Evolutionary conservation across 2,329 filamentous ascomycete species (phyloP).

Genomic region (Chaetomium sp.): DNA sequence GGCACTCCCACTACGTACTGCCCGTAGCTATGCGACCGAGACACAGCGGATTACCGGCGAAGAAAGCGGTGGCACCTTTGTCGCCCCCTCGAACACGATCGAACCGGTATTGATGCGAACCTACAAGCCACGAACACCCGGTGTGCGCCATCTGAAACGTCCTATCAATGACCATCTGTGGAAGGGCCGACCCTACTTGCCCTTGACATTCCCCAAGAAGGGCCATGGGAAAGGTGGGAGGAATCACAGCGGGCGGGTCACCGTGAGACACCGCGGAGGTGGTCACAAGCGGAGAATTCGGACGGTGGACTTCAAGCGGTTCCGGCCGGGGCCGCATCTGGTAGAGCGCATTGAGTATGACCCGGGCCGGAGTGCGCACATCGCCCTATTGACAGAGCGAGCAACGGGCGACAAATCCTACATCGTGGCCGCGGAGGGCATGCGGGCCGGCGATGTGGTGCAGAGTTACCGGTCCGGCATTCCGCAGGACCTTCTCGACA

Average conservation of each 20-base stretch:
- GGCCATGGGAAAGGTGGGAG: constrained; percentile 89
- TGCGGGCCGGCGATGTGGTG: constrained; percentile 83
- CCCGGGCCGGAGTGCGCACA: constrained; percentile 85
- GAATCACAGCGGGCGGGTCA: constrained; percentile 80
- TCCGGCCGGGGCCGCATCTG: constrained; percentile 70
- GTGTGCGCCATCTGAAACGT: constrained; percentile 82
- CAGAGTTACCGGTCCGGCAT: constrained; percentile 91
- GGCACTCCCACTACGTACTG: constrained; percentile 14
- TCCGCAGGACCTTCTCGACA: constrained; percentile 75
- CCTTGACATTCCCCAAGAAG: constrained; percentile 85
- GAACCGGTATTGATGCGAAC: constrained; percentile 58
- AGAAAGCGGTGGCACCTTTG: constrained; percentile 1
- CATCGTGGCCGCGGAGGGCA: constrained; percentile 90
- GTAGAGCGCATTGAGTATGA: constrained; percentile 97
- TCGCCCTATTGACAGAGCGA: constrained; percentile 75
- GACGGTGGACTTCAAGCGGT: constrained; percentile 81
- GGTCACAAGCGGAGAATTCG: constrained; percentile 88
- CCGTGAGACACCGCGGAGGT: constrained; percentile 85
- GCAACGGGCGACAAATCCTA: constrained; percentile 74
- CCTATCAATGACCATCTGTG: constrained; percentile 95
- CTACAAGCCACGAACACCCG: constrained; percentile 90
- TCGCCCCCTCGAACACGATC: constrained; percentile 23
- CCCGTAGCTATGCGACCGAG: constrained; percentile 24
- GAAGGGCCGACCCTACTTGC: constrained; percentile 80
- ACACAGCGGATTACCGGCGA: constrained; percentile 8